Evolutionary conservation across 345 rosid species (phyloP).

Genomic region (Aurinia saxatilis): DNA sequence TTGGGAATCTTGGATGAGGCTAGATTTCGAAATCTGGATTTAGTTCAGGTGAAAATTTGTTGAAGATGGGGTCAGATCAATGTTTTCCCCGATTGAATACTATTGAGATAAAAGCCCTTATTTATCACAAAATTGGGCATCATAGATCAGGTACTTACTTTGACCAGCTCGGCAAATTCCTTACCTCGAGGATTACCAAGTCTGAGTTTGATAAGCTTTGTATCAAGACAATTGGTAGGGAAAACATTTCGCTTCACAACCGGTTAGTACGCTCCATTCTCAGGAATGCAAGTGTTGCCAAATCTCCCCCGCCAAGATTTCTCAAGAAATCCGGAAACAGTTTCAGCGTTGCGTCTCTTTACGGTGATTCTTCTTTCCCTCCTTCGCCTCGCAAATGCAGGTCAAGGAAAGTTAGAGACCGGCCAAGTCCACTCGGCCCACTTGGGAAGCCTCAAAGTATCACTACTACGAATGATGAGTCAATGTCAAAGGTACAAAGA

Average conservation of each 20-base stretch:
- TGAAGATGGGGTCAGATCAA: slow-evolving; percentile 26
- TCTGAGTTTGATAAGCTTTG: slow-evolving; percentile 62
- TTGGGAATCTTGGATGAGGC: background rate
- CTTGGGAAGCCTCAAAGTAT: slow-evolving; percentile 75
- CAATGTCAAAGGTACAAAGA: slow-evolving; percentile 44
- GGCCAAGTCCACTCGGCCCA: slow-evolving; percentile 76
- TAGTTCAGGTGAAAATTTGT: slow-evolving; percentile 1
- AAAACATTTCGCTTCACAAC: slow-evolving; percentile 65
- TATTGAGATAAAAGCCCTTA: slow-evolving; percentile 9
- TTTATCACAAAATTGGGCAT: slow-evolving; percentile 48
- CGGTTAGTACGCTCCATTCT: slow-evolving; percentile 55
- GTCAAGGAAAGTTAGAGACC: slow-evolving; percentile 66
- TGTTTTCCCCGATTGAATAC: background rate
- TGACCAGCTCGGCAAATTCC: slow-evolving; percentile 54
- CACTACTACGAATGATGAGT: slow-evolving; percentile 40
- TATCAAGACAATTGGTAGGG: slow-evolving; percentile 54
- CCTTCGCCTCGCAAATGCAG: slow-evolving; percentile 65
- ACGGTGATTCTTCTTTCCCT: slow-evolving; percentile 46
- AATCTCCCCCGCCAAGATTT: slow-evolving; percentile 44
- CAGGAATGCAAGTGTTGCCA: slow-evolving; percentile 56
- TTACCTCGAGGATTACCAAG: slow-evolving; percentile 52
- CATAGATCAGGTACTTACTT: slow-evolving; percentile 68
- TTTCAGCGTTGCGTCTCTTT: too few relatives aligned
- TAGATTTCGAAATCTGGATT: background rate
- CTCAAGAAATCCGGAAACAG: slow-evolving; percentile 26